Base-by-base conservation (phyloP, 2,329 filamentous ascomycete genomes). In the Fusarium pilosicola region DNA sequence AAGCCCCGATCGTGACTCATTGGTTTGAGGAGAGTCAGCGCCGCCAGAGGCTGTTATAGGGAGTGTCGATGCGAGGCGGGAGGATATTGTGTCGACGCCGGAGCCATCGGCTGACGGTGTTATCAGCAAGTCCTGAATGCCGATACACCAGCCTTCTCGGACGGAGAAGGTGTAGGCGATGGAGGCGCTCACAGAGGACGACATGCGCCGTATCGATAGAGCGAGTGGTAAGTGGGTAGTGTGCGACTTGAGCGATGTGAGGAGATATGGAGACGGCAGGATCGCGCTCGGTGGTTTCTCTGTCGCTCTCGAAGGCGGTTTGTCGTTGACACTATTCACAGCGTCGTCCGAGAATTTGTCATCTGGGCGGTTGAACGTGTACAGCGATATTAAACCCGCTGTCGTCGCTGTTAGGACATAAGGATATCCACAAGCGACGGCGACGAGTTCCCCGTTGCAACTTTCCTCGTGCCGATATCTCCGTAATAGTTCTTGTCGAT, bases 71-170 rank as follows among this genome's bases (percentile, higher is more conserved):
- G 82, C 82, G 14, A 84, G 76, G 46, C 81, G 79, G 7, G 83
- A 84, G 7, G 78, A 79, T 46, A 83, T 70, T n/a, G 79, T 77
- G 24, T 82, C 80, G 32, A 76, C 60, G n/a, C 80, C 80, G 36
- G 76, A 68, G 26, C 62, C 26, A 57, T 68, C 56, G 38, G 51
- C 1, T 3, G 80, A 76, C 10, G 80, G 77, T 2, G 78, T 82
- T 48, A 97, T 87, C 65, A 92, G 91, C 48, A 98, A 85, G 81
- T 98, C 96, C 81, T 98, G 96, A n/a, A 98, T 89, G 5, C 95
- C 95, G 22, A 97, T 88, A 13, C 93, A 95, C 94, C 95, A 98
- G 34, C 95, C 95, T 48, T 90, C 91, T 7, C 92, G 86, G 5
- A 93, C 93, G 22, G 92, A 91, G 73, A 97, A 90, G 1, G 94